phyloP scores from a whole-genome alignment of 2,329 filamentous ascomycete genomes.

The Botrytis tulipae region DNA sequence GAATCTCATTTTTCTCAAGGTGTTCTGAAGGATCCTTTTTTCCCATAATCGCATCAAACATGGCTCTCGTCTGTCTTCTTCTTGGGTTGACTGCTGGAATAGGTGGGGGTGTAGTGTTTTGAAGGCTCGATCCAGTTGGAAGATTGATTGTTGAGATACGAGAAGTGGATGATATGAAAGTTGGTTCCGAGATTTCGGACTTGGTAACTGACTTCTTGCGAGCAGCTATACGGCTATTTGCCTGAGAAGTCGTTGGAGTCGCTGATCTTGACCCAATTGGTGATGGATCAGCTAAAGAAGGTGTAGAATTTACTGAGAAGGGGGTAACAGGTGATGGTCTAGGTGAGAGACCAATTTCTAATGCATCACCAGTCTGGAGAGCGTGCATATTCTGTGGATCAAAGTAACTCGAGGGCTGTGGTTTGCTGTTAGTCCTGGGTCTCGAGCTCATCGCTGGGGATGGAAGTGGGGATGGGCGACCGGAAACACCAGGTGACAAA shows the following conservation, averaged over 20 bases:
- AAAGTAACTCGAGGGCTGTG: slow-evolving; percentile 29
- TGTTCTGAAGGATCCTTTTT: slow-evolving; percentile 29
- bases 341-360: slow-evolving; percentile 34
- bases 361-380: slow-evolving; percentile 26
- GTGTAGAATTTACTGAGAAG: slow-evolving; percentile 36
- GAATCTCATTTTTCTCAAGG: slow-evolving; percentile 29
- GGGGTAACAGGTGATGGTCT: slow-evolving; percentile 37
- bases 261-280: slow-evolving; percentile 28
- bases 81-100: slow-evolving; percentile 39
- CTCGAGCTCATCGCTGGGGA: slow-evolving; percentile 32
- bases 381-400: slow-evolving; percentile 32
- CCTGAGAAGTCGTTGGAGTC: slow-evolving; percentile 29
- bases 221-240: slow-evolving; percentile 22
- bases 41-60: slow-evolving; percentile 35
- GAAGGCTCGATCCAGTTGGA: slow-evolving; percentile 34
- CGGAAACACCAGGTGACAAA: neutral
- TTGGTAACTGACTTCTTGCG: slow-evolving; percentile 39
- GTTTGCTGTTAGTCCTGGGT: slow-evolving; percentile 35
- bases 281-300: slow-evolving; percentile 31
- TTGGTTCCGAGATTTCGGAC: slow-evolving; percentile 39
- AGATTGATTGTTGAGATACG: slow-evolving; percentile 37
- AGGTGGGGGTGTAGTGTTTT: slow-evolving; percentile 35
- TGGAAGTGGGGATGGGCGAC: slow-evolving; percentile 32
- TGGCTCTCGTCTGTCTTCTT: slow-evolving; percentile 36
- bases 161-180: slow-evolving; percentile 38